These are phyloP conservation scores for Fraxinus latifolia DNA, from an alignment of 305 asterid genomes.

Conservation along the genomic window DNA sequence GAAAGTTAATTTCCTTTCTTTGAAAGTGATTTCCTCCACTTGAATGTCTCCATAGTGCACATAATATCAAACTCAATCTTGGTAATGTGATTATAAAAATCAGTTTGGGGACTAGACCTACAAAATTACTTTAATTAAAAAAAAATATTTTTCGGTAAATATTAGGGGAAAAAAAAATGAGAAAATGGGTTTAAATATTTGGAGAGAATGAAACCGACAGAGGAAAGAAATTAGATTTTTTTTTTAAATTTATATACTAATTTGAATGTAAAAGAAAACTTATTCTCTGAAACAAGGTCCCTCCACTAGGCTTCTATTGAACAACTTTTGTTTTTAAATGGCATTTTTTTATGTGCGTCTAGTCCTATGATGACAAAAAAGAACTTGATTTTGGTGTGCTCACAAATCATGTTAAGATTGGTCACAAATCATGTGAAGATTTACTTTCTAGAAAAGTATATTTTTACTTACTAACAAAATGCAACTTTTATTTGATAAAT, in stretches of 20 bases:
- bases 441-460: neutral
- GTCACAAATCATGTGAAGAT: neutral
- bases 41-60: slow-evolving; percentile 33
- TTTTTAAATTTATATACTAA: neutral
- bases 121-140: neutral
- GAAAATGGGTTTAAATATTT: neutral
- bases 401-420: neutral
- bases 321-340: neutral
- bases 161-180: neutral
- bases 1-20: slow-evolving; percentile 33
- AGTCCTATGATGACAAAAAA: neutral
- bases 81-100: neutral
- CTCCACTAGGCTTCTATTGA: neutral
- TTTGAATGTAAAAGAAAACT: neutral
- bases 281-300: neutral
- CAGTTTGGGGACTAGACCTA: neutral
- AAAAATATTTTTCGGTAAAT: neutral
- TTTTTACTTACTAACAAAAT: neutral
- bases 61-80: slow-evolving; percentile 25
- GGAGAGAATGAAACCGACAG: neutral
- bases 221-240: neutral
- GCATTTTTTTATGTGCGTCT: neutral
- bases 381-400: neutral
- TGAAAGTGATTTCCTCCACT: slow-evolving; percentile 37
- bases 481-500: neutral